Conservation (phyloP, 2,329 filamentous ascomycete genomes). For the Ilyonectria sp. region DNA sequence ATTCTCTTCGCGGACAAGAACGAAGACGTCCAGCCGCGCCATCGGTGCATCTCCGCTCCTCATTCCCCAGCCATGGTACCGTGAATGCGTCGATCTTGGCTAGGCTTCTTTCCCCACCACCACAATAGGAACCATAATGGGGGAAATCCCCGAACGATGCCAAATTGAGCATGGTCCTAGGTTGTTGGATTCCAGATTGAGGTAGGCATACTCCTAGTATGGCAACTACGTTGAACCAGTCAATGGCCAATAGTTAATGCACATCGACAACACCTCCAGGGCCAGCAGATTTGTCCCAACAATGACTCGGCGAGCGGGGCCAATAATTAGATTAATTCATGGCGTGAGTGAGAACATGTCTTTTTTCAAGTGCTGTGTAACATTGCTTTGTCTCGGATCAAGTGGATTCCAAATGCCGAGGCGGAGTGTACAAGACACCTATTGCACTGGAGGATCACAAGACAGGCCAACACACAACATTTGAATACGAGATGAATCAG, state of each 20-base stretch:
- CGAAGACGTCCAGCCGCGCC: no score
- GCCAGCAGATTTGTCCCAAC: not conserved
- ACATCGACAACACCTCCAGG: not conserved
- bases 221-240: not conserved
- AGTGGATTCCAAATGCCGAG: not conserved
- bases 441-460: not conserved
- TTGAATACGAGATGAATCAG: not conserved
- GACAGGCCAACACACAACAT: not conserved
- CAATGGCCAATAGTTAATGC: not conserved
- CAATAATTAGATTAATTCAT: not conserved
- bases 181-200: not conserved
- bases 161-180: constrained; percentile 2
- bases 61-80: not conserved
- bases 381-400: not conserved
- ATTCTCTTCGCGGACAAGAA: not conserved
- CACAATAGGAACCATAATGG: constrained; percentile 1
- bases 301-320: not conserved
- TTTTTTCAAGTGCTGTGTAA: not conserved
- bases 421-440: not conserved
- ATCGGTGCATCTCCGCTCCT: no score
- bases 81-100: not conserved
- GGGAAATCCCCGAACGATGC: constrained; percentile 15
- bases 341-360: not conserved
- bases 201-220: not conserved
- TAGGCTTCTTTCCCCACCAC: constrained; percentile 4